Evolutionary conservation across 345 rosid genomes (phyloP), one percentile per base, ranked within the genome.

Genomic region (Eutrema japonicum): DNA sequence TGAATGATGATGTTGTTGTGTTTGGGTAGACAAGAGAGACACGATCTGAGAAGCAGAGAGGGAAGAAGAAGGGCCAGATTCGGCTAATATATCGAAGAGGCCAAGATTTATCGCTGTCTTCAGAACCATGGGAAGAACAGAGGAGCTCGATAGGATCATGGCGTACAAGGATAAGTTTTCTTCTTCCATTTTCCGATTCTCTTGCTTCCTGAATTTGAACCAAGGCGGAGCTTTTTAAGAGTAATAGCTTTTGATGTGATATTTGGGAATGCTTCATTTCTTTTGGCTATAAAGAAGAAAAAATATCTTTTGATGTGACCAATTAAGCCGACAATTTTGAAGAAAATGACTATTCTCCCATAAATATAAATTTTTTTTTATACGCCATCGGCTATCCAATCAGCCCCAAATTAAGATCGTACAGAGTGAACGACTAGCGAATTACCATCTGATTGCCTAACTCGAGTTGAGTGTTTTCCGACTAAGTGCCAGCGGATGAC

Each of bases 61-160:
- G 32, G 55, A 30, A 50, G 57, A 47, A 58, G 54, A 50, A 50
- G 71, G n/a, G 2, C 36, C 47, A 57, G 46, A 72, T 1, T 70
- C 14, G 4, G 76, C n/a, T 72, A 77, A 26, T 5, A 77, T 77
- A 49, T 72, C 77, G 64, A 77, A 65, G 57, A 72, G 36, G 9
- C 52, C 64, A 59, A 72, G 73, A 58, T 77, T 77, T 42, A 70
- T 66, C 2, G 80, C 59, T 66, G 77, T 58, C 36, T 72, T 77
- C 1, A 77, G 35, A 50, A 77, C 73, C 80, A 72, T 72, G 9
- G 80, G 70, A 72, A 77, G 80, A 59, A 59, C 73, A 65, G 73
- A 65, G 32, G 77, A 71, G 46, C 69, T 77, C 0, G 72, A 72
- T 45, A 77, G 6, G 22, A 43, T 43, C 57, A 71, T 77, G 1